These are phyloP conservation scores for Chlorella ohadii DNA, from an alignment of 139 green algal genomes.

Conservation along the genomic window DNA sequence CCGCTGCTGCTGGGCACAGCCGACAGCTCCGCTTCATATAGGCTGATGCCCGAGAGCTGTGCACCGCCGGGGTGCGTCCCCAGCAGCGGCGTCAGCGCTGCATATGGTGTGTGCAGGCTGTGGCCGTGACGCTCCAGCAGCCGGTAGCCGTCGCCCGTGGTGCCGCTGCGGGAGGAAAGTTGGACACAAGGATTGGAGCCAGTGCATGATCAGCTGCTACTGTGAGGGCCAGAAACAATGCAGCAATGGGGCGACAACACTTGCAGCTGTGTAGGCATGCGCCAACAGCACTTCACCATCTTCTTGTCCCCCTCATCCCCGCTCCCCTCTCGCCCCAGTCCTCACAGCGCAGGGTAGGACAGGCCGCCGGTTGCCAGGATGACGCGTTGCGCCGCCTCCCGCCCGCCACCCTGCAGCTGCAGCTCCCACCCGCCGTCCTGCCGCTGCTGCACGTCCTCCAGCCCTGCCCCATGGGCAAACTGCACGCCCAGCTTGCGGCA, in stretches of 20 bases:
- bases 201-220: too few relatives aligned
- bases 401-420: slow-evolving; percentile 2
- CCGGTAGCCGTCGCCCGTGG: slow-evolving; percentile 77
- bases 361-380: slow-evolving; percentile 83
- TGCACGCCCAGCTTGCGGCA: slow-evolving; percentile 59
- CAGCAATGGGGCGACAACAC: too few relatives aligned
- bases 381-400: slow-evolving; percentile 25
- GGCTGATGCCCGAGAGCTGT: slow-evolving; percentile 70
- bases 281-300: too few relatives aligned
- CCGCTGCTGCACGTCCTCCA: slow-evolving; percentile 48
- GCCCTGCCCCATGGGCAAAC: slow-evolving; percentile 51
- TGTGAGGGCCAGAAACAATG: too few relatives aligned
- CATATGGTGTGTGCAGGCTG: slow-evolving; percentile 67
- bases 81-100: slow-evolving; percentile 88
- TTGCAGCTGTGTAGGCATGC: too few relatives aligned
- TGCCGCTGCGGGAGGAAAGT: slow-evolving; percentile 53
- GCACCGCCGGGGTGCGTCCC: slow-evolving; percentile 72
- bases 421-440: slow-evolving; percentile 18
- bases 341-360: slow-evolving; percentile 78
- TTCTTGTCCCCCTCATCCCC: too few relatives aligned
- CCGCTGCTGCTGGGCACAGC: not conserved
- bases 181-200: too few relatives aligned
- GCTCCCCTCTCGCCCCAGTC: too few relatives aligned
- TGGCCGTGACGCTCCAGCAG: slow-evolving; percentile 71
- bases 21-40: slow-evolving; percentile 51